phyloP scores from a whole-genome alignment of 2,329 filamentous ascomycete genomes.

The Trichoderma afroharzianum region DNA sequence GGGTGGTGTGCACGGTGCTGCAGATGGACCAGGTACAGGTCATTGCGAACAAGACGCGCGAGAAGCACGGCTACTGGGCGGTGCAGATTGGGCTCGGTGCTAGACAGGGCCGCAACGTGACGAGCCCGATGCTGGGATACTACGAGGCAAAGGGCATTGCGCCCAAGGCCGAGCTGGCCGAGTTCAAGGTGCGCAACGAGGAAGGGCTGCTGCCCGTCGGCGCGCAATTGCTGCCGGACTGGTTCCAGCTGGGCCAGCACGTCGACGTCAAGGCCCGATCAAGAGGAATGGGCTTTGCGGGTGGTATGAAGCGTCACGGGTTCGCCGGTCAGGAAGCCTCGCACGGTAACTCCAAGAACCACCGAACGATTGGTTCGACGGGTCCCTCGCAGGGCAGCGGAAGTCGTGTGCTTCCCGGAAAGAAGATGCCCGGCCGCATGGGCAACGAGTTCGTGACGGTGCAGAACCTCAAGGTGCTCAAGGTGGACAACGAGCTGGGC shows the following conservation, averaged over 20 bases:
- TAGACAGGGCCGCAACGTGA: constrained; percentile 70
- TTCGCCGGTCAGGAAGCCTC: constrained; percentile 85
- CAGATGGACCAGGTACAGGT: constrained; percentile 93
- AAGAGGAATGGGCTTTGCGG: constrained; percentile 88
- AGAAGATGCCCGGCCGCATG: constrained; percentile 98
- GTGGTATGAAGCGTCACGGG: constrained; percentile 96
- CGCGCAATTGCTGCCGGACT: constrained; percentile 72
- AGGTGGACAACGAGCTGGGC: constrained; percentile 82
- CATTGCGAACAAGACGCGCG: constrained; percentile 76
- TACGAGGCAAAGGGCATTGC: constrained; percentile 77
- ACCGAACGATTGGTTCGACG: constrained; percentile 85
- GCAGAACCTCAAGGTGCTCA: constrained; percentile 85
- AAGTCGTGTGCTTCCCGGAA: constrained; percentile 88
- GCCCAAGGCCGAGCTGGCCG: constrained; percentile 77
- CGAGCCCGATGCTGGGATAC: constrained; percentile 81
- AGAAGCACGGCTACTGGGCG: constrained; percentile 85
- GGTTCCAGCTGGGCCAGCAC: constrained; percentile 87
- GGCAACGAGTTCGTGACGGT: constrained; percentile 83
- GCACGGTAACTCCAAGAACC: constrained; percentile 93
- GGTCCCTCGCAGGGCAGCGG: constrained; percentile 89
- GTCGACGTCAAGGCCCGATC: constrained; percentile 79
- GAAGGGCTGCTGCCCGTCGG: constrained; percentile 74
- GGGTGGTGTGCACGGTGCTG: constrained; percentile 84
- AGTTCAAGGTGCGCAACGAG: constrained; percentile 79
- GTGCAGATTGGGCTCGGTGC: constrained; percentile 83